Evolutionary conservation across 1,139 yeast genomes (phyloP).

Genomic region (Suhomyces maxii): DNA sequence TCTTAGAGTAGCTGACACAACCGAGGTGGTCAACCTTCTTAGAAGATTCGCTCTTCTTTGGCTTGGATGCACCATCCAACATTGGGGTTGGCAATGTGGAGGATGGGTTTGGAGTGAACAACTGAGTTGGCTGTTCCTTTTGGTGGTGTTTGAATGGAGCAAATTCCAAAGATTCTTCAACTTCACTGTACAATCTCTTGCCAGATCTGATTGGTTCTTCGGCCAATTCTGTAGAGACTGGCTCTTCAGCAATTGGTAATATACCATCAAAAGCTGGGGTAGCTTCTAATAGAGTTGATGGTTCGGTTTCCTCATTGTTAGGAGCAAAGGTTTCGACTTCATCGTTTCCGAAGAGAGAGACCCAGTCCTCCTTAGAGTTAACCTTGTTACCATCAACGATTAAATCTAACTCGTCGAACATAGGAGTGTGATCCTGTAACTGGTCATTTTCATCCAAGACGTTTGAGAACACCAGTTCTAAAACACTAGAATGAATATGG

Average conservation of each 20-base stretch:
- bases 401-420: constrained; percentile 60
- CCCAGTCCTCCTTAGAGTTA: constrained; percentile 57
- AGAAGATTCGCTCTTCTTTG: constrained; percentile 3
- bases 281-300: background rate
- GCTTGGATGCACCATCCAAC: constrained; percentile 13
- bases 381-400: constrained; percentile 48
- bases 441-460: constrained; percentile 41
- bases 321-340: constrained; percentile 20
- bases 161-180: constrained; percentile 30
- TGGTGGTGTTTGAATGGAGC: constrained; percentile 12
- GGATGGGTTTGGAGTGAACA: constrained; percentile 37
- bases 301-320: constrained; percentile 5
- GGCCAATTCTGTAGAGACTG: background rate
- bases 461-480: constrained; percentile 61
- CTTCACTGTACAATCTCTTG: constrained; percentile 32
- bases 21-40: constrained; percentile 58
- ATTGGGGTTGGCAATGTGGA: constrained; percentile 37
- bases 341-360: constrained; percentile 57
- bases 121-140: constrained; percentile 19
- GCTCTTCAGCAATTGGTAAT: constrained; percentile 1
- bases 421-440: constrained; percentile 55
- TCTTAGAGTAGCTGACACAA: constrained; percentile 62
- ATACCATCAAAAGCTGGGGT: background rate
- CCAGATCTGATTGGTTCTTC: constrained; percentile 11
- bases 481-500: constrained; percentile 56